These are phyloP conservation scores for Miamiensis avidus DNA, from an alignment of 169 alveolate genomes.

Conservation along the genomic window DNA sequence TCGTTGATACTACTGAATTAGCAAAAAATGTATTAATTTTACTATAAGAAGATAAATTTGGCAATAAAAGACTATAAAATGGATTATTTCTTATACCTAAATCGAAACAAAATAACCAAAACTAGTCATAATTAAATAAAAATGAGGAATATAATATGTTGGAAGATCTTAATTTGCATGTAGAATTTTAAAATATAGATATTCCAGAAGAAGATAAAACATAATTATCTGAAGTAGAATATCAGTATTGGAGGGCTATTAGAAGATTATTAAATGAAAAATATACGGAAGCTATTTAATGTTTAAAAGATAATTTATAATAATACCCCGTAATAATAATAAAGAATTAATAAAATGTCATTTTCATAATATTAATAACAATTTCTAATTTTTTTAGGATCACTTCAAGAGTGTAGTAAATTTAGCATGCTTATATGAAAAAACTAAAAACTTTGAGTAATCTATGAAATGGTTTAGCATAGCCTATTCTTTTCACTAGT, in stretches of 20 bases:
- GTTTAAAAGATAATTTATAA: not conserved
- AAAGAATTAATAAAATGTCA: no score
- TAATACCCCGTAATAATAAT: not conserved
- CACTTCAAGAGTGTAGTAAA: constrained; percentile 13
- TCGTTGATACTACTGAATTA: no score
- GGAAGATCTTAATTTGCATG: not conserved
- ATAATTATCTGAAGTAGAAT: not conserved
- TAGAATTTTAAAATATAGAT: not conserved
- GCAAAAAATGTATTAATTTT: no score
- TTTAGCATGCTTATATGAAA: constrained; percentile 11
- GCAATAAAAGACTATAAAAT: no score
- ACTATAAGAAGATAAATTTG: no score
- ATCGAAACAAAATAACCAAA: no score
- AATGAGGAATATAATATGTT: not conserved
- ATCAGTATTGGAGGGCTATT: not conserved
- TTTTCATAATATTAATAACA: no score
- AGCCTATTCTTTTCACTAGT: not conserved
- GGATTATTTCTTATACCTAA: no score
- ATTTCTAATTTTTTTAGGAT: no score
- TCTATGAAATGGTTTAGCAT: constrained; percentile 10
- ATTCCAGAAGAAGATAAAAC: not conserved
- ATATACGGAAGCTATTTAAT: not conserved
- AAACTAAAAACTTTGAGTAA: constrained; percentile 12
- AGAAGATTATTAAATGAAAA: not conserved
- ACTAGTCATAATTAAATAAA: no score